A percentile compares a stretch with the other conserved stretches of the same genome.
Evolutionary conservation across 2,329 filamentous ascomycete species (phyloP).

Genomic region (Fusarium sp.): DNA sequence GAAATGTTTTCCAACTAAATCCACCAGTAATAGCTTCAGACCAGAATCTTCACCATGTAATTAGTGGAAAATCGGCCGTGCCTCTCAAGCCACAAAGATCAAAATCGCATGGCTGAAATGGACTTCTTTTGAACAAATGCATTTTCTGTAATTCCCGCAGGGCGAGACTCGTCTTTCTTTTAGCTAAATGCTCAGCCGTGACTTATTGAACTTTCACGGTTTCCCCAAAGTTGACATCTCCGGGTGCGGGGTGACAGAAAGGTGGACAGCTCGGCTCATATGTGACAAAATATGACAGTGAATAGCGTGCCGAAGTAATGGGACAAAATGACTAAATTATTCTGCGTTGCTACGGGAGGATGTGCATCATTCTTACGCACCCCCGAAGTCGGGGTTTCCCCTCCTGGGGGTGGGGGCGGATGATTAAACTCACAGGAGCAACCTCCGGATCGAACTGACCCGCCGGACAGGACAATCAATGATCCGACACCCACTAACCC

Average conservation of each 20-base stretch:
- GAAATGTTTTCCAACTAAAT: not conserved
- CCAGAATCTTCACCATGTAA: not conserved
- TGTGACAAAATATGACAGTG: not conserved
- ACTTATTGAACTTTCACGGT: conserved; percentile 16
- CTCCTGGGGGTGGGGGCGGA: conserved; percentile 19
- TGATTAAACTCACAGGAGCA: conserved; percentile 7
- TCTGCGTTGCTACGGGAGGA: not conserved
- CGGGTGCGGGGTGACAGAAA: not conserved
- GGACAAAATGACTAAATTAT: not conserved
- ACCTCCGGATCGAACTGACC: conserved; percentile 1
- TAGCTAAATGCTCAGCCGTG: conserved; percentile 1
- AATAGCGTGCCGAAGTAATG: rapidly evolving
- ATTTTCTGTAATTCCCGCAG: conserved; percentile 16
- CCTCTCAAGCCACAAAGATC: conserved; percentile 1
- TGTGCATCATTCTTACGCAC: not conserved
- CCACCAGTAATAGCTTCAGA: conserved; percentile 1
- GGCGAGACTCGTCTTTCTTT: not conserved
- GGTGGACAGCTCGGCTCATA: not conserved
- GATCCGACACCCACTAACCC: not conserved
- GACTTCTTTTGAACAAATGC: conserved; percentile 2
- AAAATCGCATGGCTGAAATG: not conserved
- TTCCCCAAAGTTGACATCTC: conserved; percentile 19
- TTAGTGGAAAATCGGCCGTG: conserved; percentile 19
- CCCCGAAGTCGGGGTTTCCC: conserved; percentile 16
- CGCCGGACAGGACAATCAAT: not conserved